Evolutionary conservation across 331 rosid species (phyloP).

Genomic region (Quercus lobata): DNA sequence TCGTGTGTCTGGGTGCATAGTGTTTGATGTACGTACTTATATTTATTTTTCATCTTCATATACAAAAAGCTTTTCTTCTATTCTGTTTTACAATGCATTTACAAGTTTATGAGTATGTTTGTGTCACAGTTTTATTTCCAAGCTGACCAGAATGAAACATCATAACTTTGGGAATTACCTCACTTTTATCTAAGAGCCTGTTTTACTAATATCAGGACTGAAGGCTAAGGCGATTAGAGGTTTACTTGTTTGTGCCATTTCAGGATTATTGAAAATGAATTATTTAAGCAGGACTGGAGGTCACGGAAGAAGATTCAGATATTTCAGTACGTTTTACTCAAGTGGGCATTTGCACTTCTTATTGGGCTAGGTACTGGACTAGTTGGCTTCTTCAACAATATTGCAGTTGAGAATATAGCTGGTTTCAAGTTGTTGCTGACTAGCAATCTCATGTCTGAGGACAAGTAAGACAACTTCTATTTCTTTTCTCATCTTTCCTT

Average conservation of each 20-base stretch:
- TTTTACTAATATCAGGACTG: conserved; percentile 14
- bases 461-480: conserved; percentile 29
- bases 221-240: conserved; percentile 1
- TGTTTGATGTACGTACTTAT: background rate
- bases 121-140: background rate
- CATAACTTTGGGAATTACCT: conserved; percentile 2
- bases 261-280: conserved; percentile 56
- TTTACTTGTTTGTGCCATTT: conserved; percentile 24
- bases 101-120: background rate
- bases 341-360: conserved; percentile 58
- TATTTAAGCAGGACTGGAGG: conserved; percentile 56
- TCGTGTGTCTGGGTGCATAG: background rate
- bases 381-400: conserved; percentile 42
- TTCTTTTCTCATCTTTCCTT: background rate
- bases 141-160: background rate
- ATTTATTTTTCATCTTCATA: background rate
- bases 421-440: conserved; percentile 45
- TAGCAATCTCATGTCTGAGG: conserved; percentile 32
- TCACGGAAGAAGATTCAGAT: conserved; percentile 43
- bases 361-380: conserved; percentile 57
- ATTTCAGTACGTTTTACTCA: conserved; percentile 42
- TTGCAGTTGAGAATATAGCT: conserved; percentile 50
- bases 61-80: background rate
- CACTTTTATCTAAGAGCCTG: background rate
- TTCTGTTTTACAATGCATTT: conserved; percentile 1